Conservation (phyloP, 2,329 filamentous ascomycete species). For the Didymella sp. region DNA sequence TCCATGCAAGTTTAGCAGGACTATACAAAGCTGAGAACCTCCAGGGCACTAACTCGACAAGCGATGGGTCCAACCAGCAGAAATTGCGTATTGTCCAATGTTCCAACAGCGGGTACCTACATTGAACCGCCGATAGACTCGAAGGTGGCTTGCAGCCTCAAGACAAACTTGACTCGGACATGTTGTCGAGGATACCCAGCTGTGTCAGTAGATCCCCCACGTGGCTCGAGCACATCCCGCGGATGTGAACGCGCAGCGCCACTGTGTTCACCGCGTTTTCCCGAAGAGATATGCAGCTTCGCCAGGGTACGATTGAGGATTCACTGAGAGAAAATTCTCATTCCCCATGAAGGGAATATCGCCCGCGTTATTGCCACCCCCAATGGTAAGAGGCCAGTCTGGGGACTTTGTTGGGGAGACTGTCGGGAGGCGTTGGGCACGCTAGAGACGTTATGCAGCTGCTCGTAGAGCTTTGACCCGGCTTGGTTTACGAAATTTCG, state of each 20-base stretch:
- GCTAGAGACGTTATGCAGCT: conserved; percentile 21
- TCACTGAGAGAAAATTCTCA: conserved; percentile 1
- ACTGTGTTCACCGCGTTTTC: conserved; percentile 14
- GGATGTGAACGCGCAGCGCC: conserved; percentile 16
- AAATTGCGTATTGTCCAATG: background rate
- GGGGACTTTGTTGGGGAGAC: conserved; percentile 35
- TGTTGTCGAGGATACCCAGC: conserved; percentile 20
- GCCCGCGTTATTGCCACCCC: conserved; percentile 28
- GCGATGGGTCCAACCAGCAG: background rate
- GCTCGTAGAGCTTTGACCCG: conserved; percentile 25
- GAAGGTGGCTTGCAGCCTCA: conserved; percentile 1
- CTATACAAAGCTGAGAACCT: background rate
- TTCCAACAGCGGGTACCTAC: conserved; percentile 3
- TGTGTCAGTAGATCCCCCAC: conserved; percentile 23
- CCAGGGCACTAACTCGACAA: background rate
- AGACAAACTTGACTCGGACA: conserved; percentile 7
- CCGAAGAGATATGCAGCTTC: conserved; percentile 6
- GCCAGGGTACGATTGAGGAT: conserved; percentile 1
- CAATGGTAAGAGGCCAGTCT: conserved; percentile 21
- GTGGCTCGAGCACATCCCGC: conserved; percentile 13
- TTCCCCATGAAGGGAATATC: conserved; percentile 14
- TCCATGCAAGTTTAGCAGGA: conserved; percentile 1
- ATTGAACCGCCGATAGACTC: background rate
- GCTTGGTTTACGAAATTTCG: conserved; percentile 29
- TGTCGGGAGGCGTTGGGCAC: conserved; percentile 24